These are phyloP conservation scores for Oleoguttula mirabilis DNA, from an alignment of 495 filamentous ascomycete genomes.

Conservation along the genomic window DNA sequence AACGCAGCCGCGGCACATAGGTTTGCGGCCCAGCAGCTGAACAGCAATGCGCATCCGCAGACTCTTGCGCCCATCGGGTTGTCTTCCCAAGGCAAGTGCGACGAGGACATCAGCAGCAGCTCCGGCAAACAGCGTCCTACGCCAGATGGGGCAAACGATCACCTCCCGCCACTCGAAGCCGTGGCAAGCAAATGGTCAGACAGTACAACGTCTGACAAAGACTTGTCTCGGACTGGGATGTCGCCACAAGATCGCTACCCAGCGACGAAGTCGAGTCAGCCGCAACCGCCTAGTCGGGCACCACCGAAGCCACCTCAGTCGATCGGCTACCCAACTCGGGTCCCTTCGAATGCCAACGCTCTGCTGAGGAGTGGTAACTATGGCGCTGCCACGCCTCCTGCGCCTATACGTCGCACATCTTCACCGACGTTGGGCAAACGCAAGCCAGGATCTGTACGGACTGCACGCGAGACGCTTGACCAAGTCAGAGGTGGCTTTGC, in stretches of 20 bases:
- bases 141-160: no score
- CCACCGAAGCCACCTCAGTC: conserved; percentile 5
- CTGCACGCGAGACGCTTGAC: conserved; percentile 10
- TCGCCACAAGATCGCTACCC: no score
- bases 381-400: background rate
- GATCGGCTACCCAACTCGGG: conserved; percentile 16
- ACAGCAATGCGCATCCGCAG: no score
- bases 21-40: conserved; percentile 8
- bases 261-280: background rate
- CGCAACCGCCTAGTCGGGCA: background rate
- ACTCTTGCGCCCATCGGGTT: background rate
- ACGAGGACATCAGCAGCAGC: background rate
- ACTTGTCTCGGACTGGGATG: background rate
- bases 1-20: conserved; percentile 11
- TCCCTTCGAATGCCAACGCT: conserved; percentile 3
- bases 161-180: no score
- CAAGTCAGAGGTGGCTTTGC: conserved; percentile 4
- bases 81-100: background rate
- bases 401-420: background rate
- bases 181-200: conserved; percentile 21
- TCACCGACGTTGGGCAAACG: conserved; percentile 9
- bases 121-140: no score
- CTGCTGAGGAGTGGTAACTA: conserved; percentile 4
- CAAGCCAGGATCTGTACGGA: conserved; percentile 11
- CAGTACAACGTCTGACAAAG: conserved; percentile 13